These are phyloP conservation scores for Oenanthe javanica DNA, from an alignment of 140 eudicot genomes.

Conservation along the genomic window DNA sequence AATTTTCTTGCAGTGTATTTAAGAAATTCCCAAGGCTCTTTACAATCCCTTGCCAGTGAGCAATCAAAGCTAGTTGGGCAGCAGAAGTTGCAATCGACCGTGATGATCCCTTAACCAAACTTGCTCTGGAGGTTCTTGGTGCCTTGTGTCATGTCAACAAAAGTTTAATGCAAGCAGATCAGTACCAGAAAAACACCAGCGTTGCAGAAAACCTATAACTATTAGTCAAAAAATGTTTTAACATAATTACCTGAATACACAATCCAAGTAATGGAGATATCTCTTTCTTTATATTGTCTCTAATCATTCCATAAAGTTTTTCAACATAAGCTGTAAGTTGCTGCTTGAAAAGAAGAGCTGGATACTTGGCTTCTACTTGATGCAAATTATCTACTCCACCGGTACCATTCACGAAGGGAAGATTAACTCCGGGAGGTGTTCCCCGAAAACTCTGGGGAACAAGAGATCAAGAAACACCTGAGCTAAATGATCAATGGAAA, in stretches of 20 bases:
- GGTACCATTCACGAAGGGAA: constrained; percentile 51
- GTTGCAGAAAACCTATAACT: neutral
- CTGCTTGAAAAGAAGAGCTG: constrained; percentile 96
- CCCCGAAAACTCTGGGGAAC: constrained; percentile 74
- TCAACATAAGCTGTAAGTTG: constrained; percentile 97
- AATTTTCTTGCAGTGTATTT: constrained; percentile 63
- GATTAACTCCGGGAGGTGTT: constrained; percentile 61
- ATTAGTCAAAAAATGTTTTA: neutral
- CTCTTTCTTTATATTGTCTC: constrained; percentile 89
- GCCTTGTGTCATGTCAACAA: constrained; percentile 42
- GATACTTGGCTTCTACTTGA: constrained; percentile 99
- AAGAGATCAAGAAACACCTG: neutral
- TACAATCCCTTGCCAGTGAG: constrained; percentile 99
- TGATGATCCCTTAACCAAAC: constrained; percentile 92
- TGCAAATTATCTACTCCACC: constrained; percentile 61
- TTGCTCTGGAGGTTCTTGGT: constrained; percentile 96
- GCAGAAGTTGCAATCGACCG: constrained; percentile 78
- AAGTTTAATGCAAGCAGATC: constrained; percentile 13
- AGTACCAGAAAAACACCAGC: neutral
- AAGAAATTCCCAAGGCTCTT: constrained; percentile 72
- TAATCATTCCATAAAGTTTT: constrained; percentile 87
- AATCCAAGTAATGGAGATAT: constrained; percentile 92
- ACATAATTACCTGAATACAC: constrained; percentile 70
- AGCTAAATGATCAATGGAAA: neutral
- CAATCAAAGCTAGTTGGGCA: constrained; percentile 80